phyloP scores from a whole-genome alignment of 352 stramenopile species.

The Globisporangium alternatum region DNA sequence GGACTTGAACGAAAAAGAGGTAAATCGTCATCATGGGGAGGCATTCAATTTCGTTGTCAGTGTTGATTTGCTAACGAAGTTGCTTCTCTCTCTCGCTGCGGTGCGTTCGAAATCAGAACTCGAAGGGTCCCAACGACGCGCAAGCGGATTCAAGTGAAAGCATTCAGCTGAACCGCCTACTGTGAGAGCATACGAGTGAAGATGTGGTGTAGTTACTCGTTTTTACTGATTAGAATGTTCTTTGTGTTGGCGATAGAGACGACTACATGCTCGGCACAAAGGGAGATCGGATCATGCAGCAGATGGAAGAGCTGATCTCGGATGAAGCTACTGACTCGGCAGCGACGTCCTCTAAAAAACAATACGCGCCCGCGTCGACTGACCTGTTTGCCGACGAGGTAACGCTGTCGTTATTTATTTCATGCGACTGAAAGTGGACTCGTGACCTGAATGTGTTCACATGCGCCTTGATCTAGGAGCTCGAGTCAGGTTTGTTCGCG shows the following conservation, averaged over 20 bases:
- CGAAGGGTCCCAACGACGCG: neutral
- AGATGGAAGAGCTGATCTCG: constrained; percentile 40
- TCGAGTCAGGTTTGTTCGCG: neutral
- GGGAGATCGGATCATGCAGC: constrained; percentile 42
- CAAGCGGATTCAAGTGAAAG: constrained; percentile 8
- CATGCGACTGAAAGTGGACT: neutral
- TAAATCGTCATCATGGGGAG: neutral
- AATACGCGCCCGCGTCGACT: neutral
- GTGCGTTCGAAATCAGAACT: neutral
- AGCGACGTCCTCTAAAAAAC: neutral
- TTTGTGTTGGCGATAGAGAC: constrained; percentile 21
- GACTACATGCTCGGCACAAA: constrained; percentile 49
- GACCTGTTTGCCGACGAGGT: constrained; percentile 9
- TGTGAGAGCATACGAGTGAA: constrained; percentile 19
- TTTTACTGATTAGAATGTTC: neutral
- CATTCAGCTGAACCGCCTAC: constrained; percentile 38
- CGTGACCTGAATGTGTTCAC: no score
- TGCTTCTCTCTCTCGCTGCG: neutral
- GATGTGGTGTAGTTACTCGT: neutral
- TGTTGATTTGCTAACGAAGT: neutral
- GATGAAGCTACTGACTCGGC: constrained; percentile 3
- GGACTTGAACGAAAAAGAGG: neutral
- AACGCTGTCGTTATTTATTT: neutral
- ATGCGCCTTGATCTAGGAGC: neutral
- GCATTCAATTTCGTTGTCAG: neutral